phyloP scores from a whole-genome alignment of 768 basidiomycete genomes.

The Leccinum boreale region DNA sequence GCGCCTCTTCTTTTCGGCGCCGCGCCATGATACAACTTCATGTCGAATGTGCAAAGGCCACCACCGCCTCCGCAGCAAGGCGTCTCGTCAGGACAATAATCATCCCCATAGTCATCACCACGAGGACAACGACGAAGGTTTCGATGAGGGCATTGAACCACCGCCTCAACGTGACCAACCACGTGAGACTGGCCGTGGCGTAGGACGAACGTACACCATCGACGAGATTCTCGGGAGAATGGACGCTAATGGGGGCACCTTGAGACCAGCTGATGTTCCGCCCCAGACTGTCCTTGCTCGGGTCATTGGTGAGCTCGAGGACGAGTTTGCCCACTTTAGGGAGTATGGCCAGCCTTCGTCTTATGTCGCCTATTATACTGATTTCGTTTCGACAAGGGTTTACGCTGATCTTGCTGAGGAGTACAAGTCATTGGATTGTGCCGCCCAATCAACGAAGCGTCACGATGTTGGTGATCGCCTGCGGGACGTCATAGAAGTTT shows the following conservation, averaged over 20 bases:
- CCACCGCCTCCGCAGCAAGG: conserved; percentile 44
- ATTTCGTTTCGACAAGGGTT: conserved; percentile 50
- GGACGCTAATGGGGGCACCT: conserved; percentile 22
- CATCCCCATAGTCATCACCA: background rate
- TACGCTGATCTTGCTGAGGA: conserved; percentile 90
- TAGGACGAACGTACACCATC: conserved; percentile 10
- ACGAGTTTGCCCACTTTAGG: conserved; percentile 94
- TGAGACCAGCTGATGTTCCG: conserved; percentile 45
- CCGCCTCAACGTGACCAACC: conserved; percentile 1
- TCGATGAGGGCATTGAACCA: conserved; percentile 11
- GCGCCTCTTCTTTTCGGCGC: conserved; percentile 75
- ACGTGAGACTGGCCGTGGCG: conserved; percentile 1
- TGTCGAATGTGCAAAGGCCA: conserved; percentile 61
- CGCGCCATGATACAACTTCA: conserved; percentile 68
- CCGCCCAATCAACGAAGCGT: conserved; percentile 74
- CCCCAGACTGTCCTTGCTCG: conserved; percentile 85
- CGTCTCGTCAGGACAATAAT: conserved; percentile 32
- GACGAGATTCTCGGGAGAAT: conserved; percentile 27
- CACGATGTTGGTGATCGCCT: conserved; percentile 87
- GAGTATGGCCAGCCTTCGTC: conserved; percentile 51
- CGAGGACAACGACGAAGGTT: conserved; percentile 14
- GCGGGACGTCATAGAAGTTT: conserved; percentile 84
- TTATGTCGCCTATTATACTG: background rate
- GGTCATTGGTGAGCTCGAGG: conserved; percentile 86
- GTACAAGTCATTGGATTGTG: conserved; percentile 87